phyloP scores from a whole-genome alignment of 2,329 filamentous ascomycete species.

The Dendrostoma leiphaemia region DNA sequence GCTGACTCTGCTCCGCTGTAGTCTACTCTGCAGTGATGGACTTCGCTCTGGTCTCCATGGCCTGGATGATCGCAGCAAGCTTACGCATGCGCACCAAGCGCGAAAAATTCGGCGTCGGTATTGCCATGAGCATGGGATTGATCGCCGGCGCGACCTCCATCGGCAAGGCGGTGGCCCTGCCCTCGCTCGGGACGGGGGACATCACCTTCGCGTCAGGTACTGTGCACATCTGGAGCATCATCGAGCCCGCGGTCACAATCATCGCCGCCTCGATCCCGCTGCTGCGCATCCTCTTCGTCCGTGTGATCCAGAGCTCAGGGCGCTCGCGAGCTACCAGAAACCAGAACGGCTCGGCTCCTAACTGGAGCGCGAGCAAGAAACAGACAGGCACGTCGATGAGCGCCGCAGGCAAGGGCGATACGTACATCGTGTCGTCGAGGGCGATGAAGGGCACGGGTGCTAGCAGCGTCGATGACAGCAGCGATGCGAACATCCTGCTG shows the following conservation, averaged over 20 bases:
- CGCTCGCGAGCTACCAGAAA: too few relatives aligned
- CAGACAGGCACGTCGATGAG: too few relatives aligned
- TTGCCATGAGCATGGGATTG: neutral
- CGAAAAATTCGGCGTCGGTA: neutral
- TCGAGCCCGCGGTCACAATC: neutral
- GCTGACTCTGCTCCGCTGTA: neutral
- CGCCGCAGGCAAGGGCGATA: too few relatives aligned
- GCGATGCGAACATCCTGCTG: too few relatives aligned
- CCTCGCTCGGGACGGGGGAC: neutral
- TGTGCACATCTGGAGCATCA: neutral
- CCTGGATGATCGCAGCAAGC: constrained; percentile 42
- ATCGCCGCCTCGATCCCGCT: neutral
- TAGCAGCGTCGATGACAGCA: too few relatives aligned
- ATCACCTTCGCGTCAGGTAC: neutral
- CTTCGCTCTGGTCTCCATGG: constrained; percentile 58
- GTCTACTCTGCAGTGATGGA: constrained; percentile 33
- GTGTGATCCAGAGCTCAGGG: too few relatives aligned
- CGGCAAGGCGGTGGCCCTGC: neutral
- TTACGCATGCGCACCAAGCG: neutral
- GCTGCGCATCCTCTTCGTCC: neutral
- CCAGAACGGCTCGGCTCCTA: too few relatives aligned
- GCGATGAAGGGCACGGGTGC: too few relatives aligned
- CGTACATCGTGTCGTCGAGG: too few relatives aligned
- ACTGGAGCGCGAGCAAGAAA: too few relatives aligned
- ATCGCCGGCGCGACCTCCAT: neutral